Conservation (phyloP, 139 green algal species). For the Micractinium sp. region DNA sequence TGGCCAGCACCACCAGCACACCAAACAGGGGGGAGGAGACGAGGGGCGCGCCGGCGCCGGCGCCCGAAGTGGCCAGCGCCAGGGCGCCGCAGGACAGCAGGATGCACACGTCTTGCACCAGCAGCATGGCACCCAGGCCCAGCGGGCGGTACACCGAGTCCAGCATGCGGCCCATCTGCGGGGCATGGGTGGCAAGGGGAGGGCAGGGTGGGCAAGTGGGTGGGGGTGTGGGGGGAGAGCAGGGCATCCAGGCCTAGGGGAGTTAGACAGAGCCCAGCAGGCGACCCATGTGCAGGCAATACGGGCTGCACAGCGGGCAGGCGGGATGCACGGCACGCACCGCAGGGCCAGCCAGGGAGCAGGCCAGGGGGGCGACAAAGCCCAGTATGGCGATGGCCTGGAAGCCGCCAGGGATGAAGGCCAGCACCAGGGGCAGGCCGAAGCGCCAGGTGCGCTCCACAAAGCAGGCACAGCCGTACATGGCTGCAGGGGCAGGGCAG, state of each 20-base stretch:
- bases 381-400: constrained; percentile 48
- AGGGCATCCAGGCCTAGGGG: no score
- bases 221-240: no score
- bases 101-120: constrained; percentile 42
- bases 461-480: constrained; percentile 39
- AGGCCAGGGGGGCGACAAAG: constrained; percentile 54
- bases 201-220: neutral
- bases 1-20: constrained; percentile 40
- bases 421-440: constrained; percentile 54
- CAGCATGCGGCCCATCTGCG: constrained; percentile 29
- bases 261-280: no score
- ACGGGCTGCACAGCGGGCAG: no score
- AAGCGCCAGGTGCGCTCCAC: constrained; percentile 65
- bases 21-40: constrained; percentile 34
- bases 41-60: neutral
- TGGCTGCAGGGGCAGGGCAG: constrained; percentile 1
- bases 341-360: constrained; percentile 44
- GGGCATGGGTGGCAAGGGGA: neutral
- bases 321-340: neutral
- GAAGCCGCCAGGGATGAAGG: constrained; percentile 42
- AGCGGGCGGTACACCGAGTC: constrained; percentile 39
- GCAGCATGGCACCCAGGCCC: constrained; percentile 42
- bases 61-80: neutral
- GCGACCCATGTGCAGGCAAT: no score
- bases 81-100: constrained; percentile 34